Evolutionary conservation across 2,329 filamentous ascomycete species (phyloP).

Genomic region (Pleoardoris graminearum): DNA sequence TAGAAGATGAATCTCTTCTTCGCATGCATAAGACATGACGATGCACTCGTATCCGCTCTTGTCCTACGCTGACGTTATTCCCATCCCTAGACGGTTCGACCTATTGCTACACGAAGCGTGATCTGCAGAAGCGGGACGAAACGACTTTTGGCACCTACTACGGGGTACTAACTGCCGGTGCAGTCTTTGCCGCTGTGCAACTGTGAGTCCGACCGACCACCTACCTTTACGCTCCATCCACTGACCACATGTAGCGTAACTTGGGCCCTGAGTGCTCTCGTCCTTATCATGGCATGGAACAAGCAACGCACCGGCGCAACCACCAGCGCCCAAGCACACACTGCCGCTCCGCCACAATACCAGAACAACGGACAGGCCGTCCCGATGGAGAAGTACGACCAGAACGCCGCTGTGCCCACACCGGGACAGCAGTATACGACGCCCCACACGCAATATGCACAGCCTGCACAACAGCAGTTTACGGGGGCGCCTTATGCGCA

Average conservation of each 20-base stretch:
- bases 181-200: constrained; percentile 31
- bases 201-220: constrained; percentile 24
- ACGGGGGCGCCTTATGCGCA: constrained; percentile 6
- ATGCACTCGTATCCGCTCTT: neutral
- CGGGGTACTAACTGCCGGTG: constrained; percentile 27
- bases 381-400: constrained; percentile 16
- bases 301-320: constrained; percentile 6
- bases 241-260: constrained; percentile 6
- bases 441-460: constrained; percentile 9
- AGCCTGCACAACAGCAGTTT: constrained; percentile 9
- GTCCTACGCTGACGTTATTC: neutral
- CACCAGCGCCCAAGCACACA: neutral
- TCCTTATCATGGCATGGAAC: constrained; percentile 10
- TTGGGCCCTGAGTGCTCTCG: constrained; percentile 5
- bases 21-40: neutral
- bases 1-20: neutral
- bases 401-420: neutral
- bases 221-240: neutral
- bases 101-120: constrained; percentile 1
- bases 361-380: constrained; percentile 6
- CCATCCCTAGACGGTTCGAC: neutral
- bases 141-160: constrained; percentile 26
- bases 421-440: neutral
- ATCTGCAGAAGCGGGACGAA: constrained; percentile 14
- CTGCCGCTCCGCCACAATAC: constrained; percentile 9